Base-by-base conservation (phyloP, 371 early-diverging fungal species). In the Apophysomyces elegans region DNA sequence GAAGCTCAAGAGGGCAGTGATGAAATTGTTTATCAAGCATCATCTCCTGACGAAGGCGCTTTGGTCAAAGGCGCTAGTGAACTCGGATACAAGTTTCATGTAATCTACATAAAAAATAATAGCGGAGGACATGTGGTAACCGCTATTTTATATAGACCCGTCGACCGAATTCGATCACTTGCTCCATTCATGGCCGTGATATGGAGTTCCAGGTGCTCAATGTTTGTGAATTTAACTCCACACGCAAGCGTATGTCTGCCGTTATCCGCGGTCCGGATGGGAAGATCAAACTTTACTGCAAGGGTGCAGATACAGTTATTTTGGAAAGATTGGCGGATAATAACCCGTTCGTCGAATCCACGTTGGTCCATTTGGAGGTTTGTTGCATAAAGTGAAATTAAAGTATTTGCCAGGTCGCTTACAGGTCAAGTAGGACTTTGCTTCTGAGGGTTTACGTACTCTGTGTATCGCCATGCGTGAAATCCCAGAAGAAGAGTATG, bases 261-360 rank as follows among this genome's bases (percentile, higher is more conserved):
- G 80, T 99, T 41, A 85, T 96, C n/a, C 91, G 97, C 21, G 85
- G 89, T 45, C 94, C 97, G 2, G 95, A 96, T 67, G 95, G 95
- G 35, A 86, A 88, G 41, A 92, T 99, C 71, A 92, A 92, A 71
- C 78, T 99, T 56, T 96, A 95, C 84, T 93, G 93, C 73, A 99
- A 99, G 73, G 99, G 99, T 37, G 98, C 99, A 12, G 99, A 99
- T 76, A 96, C 97, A 0, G 97, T 99, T 12, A 99, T 99, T 71
- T 73, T 96, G 41, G 99, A 99, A 79, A 84, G 98, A 14, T 73
- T 99, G 64, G 88, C 87, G 6, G 84, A 88, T 45, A 84, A 84
- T 61, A 92, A 91, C 65, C 90, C 88, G 32, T 94, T 90, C 84
- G 90, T 92, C 54, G 95, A 93, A 50, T 70, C 82, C 0, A 93